phyloP scores from a whole-genome alignment of 805 yeast species.

The Suhomyces faveliae region DNA sequence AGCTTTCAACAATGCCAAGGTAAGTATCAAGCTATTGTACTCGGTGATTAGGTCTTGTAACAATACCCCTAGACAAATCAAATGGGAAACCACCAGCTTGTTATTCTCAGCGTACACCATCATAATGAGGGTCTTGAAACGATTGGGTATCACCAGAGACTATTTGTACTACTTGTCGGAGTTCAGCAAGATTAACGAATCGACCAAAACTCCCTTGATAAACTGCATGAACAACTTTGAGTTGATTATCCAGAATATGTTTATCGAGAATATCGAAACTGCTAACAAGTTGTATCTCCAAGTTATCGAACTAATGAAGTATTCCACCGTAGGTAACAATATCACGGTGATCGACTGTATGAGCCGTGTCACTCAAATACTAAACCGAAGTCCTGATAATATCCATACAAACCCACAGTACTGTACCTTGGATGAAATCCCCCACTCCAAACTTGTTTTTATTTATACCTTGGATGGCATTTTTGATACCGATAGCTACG shows the following conservation, averaged over 20 bases:
- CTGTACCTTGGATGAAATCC: not conserved
- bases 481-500: slow-evolving; percentile 4
- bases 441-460: not conserved
- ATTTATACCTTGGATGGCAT: not conserved
- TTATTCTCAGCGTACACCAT: slow-evolving; percentile 39
- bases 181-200: slow-evolving; percentile 36
- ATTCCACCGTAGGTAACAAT: not conserved
- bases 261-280: slow-evolving; percentile 6
- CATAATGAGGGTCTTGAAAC: slow-evolving; percentile 40
- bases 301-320: not conserved
- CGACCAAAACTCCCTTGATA: slow-evolving; percentile 23
- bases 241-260: slow-evolving; percentile 6
- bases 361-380: not conserved
- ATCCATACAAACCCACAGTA: not conserved
- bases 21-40: slow-evolving; percentile 50
- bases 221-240: slow-evolving; percentile 16
- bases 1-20: slow-evolving; percentile 42
- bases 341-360: not conserved
- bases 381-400: not conserved
- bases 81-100: slow-evolving; percentile 34
- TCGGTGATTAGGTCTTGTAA: slow-evolving; percentile 48
- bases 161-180: slow-evolving; percentile 55
- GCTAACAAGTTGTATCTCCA: not conserved
- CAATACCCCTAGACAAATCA: slow-evolving; percentile 22
- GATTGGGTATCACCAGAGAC: slow-evolving; percentile 59